phyloP scores from a whole-genome alignment of 208 protist genomes.

The Leishmania major region DNA sequence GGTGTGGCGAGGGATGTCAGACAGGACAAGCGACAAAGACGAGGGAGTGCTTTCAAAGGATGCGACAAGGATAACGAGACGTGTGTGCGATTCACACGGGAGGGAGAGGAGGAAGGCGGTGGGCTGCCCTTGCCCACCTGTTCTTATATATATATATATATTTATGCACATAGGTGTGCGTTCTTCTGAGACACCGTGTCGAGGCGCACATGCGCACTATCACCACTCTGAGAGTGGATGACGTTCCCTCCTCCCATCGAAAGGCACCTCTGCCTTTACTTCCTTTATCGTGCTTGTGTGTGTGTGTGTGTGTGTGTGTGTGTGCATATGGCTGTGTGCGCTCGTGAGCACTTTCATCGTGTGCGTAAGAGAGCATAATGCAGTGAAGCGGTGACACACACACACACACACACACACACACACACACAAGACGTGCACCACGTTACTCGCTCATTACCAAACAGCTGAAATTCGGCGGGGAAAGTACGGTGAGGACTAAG shows the following conservation, averaged over 20 bases:
- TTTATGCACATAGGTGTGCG: no score
- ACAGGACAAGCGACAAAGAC: not conserved
- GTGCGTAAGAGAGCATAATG: not conserved
- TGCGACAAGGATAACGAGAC: not conserved
- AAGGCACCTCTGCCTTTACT: not conserved
- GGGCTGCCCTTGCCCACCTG: not conserved
- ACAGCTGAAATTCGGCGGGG: not conserved
- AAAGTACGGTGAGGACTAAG: not conserved
- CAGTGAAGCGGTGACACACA: not conserved
- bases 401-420: constrained; percentile 2
- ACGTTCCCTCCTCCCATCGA: not conserved
- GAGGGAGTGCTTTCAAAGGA: not conserved
- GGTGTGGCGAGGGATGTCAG: not conserved
- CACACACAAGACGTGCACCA: not conserved
- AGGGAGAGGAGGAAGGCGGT: not conserved
- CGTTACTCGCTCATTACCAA: not conserved
- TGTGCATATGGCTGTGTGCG: not conserved
- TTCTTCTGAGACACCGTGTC: not conserved
- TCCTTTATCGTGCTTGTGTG: not conserved
- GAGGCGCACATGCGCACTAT: not conserved
- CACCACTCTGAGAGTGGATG: not conserved
- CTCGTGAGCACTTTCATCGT: not conserved
- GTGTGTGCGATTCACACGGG: not conserved
- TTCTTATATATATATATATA: no score
- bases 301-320: no score